Evolutionary conservation across 352 stramenopile genomes (phyloP).

Genomic region (Pythium biforme): DNA sequence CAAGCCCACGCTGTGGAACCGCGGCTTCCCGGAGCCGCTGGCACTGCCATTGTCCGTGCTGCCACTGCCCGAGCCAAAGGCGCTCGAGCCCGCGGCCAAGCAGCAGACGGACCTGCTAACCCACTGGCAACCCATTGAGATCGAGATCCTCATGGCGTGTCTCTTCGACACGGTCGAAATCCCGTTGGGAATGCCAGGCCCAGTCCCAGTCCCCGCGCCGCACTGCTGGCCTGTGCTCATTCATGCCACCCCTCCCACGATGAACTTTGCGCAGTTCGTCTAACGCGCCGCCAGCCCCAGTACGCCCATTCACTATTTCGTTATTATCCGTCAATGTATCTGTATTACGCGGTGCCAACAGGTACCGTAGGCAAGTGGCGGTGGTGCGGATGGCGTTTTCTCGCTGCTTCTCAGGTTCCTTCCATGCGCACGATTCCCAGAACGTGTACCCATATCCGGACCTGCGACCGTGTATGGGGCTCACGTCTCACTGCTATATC

Average conservation of each 20-base stretch:
- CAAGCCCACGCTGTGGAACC: constrained; percentile 27
- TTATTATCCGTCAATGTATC: not conserved
- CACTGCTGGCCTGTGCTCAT: not conserved
- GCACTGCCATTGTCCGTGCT: constrained; percentile 8
- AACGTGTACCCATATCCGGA: not conserved
- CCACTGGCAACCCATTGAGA: constrained; percentile 28
- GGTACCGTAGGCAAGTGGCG: too few relatives aligned
- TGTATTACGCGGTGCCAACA: not conserved
- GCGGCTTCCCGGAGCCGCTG: constrained; percentile 22
- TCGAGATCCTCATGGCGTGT: constrained; percentile 29
- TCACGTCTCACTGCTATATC: not conserved
- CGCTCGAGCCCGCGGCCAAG: constrained; percentile 8
- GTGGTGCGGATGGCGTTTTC: too few relatives aligned
- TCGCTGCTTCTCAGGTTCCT: not conserved
- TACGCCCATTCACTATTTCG: not conserved
- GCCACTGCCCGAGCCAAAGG: constrained; percentile 5
- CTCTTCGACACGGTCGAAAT: constrained; percentile 23
- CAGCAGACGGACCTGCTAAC: not conserved
- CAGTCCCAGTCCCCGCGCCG: not conserved
- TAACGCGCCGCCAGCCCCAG: not conserved
- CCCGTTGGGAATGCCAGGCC: not conserved
- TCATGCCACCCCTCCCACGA: not conserved
- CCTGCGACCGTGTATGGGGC: not conserved
- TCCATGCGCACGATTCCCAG: not conserved
- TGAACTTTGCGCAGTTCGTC: not conserved